phyloP scores from a whole-genome alignment of 2,329 filamentous ascomycete species.

The Nemania sp. region DNA sequence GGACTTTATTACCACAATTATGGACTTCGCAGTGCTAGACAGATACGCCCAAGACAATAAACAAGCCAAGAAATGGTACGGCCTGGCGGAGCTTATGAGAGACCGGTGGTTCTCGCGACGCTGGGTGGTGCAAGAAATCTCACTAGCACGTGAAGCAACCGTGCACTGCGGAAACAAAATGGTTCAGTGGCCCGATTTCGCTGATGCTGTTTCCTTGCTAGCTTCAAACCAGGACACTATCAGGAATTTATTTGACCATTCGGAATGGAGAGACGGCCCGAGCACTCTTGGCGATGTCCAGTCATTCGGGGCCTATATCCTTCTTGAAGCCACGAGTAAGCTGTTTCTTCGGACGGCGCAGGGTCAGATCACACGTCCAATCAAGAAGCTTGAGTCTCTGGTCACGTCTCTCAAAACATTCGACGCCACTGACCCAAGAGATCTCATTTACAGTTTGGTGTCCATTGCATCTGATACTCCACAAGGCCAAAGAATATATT shows the following conservation, averaged over 20 bases:
- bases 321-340: slow-evolving; percentile 23
- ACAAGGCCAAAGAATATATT: background rate
- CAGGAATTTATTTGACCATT: slow-evolving; percentile 14
- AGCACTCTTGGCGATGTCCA: slow-evolving; percentile 28
- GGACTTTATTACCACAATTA: background rate
- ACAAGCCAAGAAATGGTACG: background rate
- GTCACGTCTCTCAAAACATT: slow-evolving; percentile 30
- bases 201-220: slow-evolving; percentile 31
- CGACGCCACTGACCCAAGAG: slow-evolving; percentile 34
- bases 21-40: background rate
- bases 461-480: slow-evolving; percentile 31
- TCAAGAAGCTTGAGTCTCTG: slow-evolving; percentile 30
- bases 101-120: slow-evolving; percentile 22
- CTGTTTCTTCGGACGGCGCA: slow-evolving; percentile 22
- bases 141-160: slow-evolving; percentile 3
- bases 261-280: background rate
- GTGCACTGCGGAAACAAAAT: too few relatives aligned
- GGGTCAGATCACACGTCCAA: slow-evolving; percentile 1
- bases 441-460: slow-evolving; percentile 33
- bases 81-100: slow-evolving; percentile 3
- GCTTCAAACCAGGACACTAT: slow-evolving; percentile 22
- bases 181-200: slow-evolving; percentile 31
- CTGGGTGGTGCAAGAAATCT: slow-evolving; percentile 23
- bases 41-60: background rate
- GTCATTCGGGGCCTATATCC: slow-evolving; percentile 15